Evolutionary conservation across 495 filamentous ascomycete species (phyloP).

Genomic region (Articulospora tetracladia): DNA sequence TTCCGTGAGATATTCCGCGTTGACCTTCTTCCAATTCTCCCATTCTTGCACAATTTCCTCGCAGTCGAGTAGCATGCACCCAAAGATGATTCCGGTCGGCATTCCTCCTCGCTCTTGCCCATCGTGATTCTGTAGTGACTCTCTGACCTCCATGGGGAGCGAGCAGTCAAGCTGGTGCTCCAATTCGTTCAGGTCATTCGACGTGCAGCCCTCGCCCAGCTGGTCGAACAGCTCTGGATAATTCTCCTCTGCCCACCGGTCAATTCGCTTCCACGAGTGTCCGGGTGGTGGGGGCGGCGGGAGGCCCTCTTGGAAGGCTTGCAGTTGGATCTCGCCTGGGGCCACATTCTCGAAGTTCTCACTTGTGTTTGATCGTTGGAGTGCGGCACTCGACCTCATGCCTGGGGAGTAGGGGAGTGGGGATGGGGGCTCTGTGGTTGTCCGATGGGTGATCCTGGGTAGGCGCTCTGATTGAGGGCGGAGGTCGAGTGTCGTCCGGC

Average conservation of each 20-base stretch:
- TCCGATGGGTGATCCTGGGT: slow-evolving; percentile 45
- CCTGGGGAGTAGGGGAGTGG: slow-evolving; percentile 86
- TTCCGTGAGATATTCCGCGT: slow-evolving; percentile 74
- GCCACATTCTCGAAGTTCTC: slow-evolving; percentile 64
- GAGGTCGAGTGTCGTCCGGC: slow-evolving; percentile 48
- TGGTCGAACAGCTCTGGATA: slow-evolving; percentile 94
- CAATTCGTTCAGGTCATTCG: slow-evolving; percentile 94
- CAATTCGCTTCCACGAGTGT: slow-evolving; percentile 93
- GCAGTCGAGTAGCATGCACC: slow-evolving; percentile 93
- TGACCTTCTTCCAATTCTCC: slow-evolving; percentile 92
- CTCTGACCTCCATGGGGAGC: slow-evolving; percentile 87
- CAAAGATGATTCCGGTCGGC: slow-evolving; percentile 90
- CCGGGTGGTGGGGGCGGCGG: slow-evolving; percentile 82
- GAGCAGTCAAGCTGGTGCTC: slow-evolving; percentile 96
- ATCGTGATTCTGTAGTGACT: slow-evolving; percentile 88
- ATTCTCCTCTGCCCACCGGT: slow-evolving; percentile 89
- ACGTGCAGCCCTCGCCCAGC: slow-evolving; percentile 82
- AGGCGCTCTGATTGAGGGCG: slow-evolving; percentile 41
- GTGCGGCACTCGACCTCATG: slow-evolving; percentile 68
- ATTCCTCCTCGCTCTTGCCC: slow-evolving; percentile 91
- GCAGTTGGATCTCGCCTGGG: slow-evolving; percentile 88
- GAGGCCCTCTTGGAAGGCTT: slow-evolving; percentile 87
- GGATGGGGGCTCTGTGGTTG: slow-evolving; percentile 58
- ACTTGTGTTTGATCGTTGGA: slow-evolving; percentile 52
- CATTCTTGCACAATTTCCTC: slow-evolving; percentile 98